A percentile compares a stretch with the other conserved stretches of the same genome.
phyloP scores from a whole-genome alignment of 2,329 filamentous ascomycete genomes.

The Nannizziopsis barbatae region DNA sequence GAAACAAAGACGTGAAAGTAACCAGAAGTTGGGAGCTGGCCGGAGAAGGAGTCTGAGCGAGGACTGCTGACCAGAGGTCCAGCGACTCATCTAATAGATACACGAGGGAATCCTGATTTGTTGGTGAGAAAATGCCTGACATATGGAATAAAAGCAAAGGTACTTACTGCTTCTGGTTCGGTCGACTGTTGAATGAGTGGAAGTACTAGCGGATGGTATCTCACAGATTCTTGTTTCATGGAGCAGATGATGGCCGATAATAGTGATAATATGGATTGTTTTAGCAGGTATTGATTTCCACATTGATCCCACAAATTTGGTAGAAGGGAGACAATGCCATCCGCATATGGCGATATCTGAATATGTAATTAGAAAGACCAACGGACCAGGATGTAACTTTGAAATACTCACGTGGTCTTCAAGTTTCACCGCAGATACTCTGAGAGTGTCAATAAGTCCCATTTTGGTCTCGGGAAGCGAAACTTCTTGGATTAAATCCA shows the following conservation, averaged over 20 bases:
- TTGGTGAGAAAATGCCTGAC: conserved; percentile 4
- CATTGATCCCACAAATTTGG: conserved; percentile 76
- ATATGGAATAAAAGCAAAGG: neutral
- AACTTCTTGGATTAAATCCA: conserved; percentile 67
- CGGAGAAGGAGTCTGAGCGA: conserved; percentile 54
- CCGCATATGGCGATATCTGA: conserved; percentile 54
- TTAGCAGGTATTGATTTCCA: conserved; percentile 81
- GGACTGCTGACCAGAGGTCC: conserved; percentile 72
- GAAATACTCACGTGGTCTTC: conserved; percentile 51
- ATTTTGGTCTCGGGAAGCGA: conserved; percentile 82
- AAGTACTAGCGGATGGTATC: conserved; percentile 68
- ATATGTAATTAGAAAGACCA: conserved; percentile 62
- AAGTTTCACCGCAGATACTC: conserved; percentile 67
- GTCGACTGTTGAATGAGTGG: conserved; percentile 74
- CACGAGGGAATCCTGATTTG: conserved; percentile 48
- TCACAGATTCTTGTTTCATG: conserved; percentile 64
- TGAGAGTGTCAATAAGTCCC: conserved; percentile 75
- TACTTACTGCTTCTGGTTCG: conserved; percentile 56
- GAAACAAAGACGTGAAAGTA: conserved; percentile 53
- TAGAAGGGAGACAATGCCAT: conserved; percentile 68
- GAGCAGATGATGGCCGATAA: conserved; percentile 75
- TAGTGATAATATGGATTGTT: conserved; percentile 81
- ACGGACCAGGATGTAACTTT: conserved; percentile 49
- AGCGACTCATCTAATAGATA: conserved; percentile 87
- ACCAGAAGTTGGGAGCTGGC: conserved; percentile 49